Evolutionary conservation across 2,329 filamentous ascomycete genomes (phyloP).

Genomic region (Malbranchea cinnamomea): DNA sequence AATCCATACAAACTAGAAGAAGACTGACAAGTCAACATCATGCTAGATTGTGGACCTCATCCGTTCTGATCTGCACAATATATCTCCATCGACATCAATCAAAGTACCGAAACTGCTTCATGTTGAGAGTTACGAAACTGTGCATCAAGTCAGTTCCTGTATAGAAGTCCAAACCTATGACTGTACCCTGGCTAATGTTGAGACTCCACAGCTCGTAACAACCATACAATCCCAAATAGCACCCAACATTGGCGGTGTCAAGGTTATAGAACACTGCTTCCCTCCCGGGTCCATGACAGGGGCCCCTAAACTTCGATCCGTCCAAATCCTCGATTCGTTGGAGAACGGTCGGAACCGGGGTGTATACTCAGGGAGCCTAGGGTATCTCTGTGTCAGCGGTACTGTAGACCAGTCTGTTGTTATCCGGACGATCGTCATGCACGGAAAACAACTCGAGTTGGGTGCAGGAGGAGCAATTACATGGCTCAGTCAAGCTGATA

Average conservation of each 20-base stretch:
- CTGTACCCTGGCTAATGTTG: not conserved
- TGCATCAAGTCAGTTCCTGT: constrained; percentile 83
- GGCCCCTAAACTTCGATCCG: constrained; percentile 84
- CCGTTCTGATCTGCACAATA: constrained; percentile 80
- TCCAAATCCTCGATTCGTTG: constrained; percentile 59
- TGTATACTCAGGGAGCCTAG: constrained; percentile 76
- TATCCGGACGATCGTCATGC: constrained; percentile 61
- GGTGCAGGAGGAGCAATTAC: constrained; percentile 88
- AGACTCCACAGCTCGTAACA: constrained; percentile 7
- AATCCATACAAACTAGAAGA: not conserved
- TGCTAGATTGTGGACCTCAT: constrained; percentile 70
- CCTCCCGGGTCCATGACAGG: constrained; percentile 95
- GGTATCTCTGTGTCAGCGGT: constrained; percentile 76
- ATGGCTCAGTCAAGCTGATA: constrained; percentile 60
- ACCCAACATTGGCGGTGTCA: constrained; percentile 8
- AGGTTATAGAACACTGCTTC: constrained; percentile 24
- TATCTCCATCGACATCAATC: constrained; percentile 61
- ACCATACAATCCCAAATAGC: constrained; percentile 10
- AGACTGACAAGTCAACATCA: not conserved
- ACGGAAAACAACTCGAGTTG: constrained; percentile 32
- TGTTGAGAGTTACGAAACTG: constrained; percentile 80
- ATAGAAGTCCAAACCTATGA: constrained; percentile 29
- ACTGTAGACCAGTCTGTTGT: constrained; percentile 82
- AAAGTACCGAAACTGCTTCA: constrained; percentile 62
- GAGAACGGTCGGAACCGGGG: constrained; percentile 48